Conservation (phyloP, 1,139 yeast genomes). For the Candida glucosophila region DNA sequence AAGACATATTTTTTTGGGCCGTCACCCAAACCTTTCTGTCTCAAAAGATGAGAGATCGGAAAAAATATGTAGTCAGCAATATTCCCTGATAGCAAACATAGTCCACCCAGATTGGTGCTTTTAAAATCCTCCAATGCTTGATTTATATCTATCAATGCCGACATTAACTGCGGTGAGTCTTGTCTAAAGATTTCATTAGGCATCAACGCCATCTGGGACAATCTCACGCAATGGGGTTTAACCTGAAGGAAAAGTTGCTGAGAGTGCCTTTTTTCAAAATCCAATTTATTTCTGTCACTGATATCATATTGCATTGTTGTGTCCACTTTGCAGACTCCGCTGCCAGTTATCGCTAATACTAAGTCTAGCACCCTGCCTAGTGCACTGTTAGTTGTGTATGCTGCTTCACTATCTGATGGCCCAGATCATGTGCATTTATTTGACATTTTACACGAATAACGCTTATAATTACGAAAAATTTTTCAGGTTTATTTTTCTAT, state of each 20-base stretch:
- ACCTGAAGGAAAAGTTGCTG: slow-evolving; percentile 20
- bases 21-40: slow-evolving; percentile 17
- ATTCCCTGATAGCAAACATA: slow-evolving; percentile 19
- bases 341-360: no score
- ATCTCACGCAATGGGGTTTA: slow-evolving; percentile 27
- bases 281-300: no score
- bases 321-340: no score
- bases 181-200: slow-evolving; percentile 9
- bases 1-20: slow-evolving; percentile 15
- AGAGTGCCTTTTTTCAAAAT: slow-evolving; percentile 12
- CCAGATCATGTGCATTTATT: no score
- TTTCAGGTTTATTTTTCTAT: no score
- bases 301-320: no score
- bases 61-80: slow-evolving; percentile 36
- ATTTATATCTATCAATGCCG: slow-evolving; percentile 7
- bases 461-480: no score
- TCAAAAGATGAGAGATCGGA: slow-evolving; percentile 28
- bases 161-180: slow-evolving; percentile 9
- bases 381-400: no score
- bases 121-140: slow-evolving; percentile 4
- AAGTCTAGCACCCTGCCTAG: no score
- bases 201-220: slow-evolving; percentile 15
- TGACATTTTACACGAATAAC: no score
- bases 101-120: slow-evolving; percentile 2
- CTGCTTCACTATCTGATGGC: no score